phyloP scores from a whole-genome alignment of 495 filamentous ascomycete species.

The Tetracladium marchalianum region DNA sequence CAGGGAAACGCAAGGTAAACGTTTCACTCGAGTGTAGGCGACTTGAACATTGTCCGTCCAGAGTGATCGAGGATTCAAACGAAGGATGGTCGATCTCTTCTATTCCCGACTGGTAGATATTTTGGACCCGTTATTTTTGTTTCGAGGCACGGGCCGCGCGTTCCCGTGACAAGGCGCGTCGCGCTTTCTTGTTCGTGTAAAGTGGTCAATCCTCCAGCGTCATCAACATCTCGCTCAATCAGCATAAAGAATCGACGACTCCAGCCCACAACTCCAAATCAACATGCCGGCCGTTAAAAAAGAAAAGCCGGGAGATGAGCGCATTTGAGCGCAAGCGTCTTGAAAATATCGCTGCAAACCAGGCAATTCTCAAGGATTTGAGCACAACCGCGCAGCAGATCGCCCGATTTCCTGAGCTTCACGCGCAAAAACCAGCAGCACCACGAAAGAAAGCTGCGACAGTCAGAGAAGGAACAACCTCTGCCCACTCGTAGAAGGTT shows the following conservation, averaged over 20 bases:
- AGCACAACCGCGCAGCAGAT: slow-evolving; percentile 29
- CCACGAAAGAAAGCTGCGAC: slow-evolving; percentile 22
- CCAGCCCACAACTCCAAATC: neutral
- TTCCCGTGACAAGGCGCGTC: no score
- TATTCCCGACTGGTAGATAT: no score
- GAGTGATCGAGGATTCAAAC: no score
- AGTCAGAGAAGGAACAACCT: slow-evolving; percentile 20
- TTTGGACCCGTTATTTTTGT: no score
- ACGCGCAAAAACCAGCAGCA: slow-evolving; percentile 19
- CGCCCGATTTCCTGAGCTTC: slow-evolving; percentile 23
- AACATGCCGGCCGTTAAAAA: slow-evolving; percentile 21
- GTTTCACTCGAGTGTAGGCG: no score
- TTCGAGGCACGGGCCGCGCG: no score
- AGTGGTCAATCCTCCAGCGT: no score
- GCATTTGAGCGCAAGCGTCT: slow-evolving; percentile 43
- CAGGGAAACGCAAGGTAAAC: no score
- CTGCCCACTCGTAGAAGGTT: slow-evolving; percentile 39
- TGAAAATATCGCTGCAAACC: slow-evolving; percentile 46
- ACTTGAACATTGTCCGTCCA: no score
- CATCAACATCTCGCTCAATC: neutral
- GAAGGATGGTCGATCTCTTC: no score
- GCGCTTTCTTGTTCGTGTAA: no score
- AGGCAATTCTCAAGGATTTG: slow-evolving; percentile 37
- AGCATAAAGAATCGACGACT: neutral
- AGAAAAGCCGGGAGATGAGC: slow-evolving; percentile 30